Base-by-base conservation (phyloP, 1,284 basidiomycete species). In the Cystobasidium pallidum region DNA sequence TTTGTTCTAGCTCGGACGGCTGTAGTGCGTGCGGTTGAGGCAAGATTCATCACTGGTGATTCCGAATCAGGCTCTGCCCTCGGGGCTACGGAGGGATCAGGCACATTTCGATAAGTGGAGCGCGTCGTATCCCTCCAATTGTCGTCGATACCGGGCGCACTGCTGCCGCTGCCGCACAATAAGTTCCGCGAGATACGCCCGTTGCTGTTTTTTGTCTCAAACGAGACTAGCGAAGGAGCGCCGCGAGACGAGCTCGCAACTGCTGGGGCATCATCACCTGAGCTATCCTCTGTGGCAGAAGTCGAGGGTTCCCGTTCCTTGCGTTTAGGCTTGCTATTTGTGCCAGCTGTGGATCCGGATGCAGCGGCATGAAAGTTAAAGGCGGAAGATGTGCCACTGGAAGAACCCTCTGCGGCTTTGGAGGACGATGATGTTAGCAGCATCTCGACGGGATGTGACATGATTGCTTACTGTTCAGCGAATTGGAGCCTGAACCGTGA, bases 231-330 rank as follows among this genome's bases (percentile, higher is more conserved):
- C 13, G 30, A 32, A 34, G 54, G 15, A 32, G 26, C 21, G 49
- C 54, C 30, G 2, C 54, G 28, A n/a, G 54, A 30, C 28, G 54
- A 57, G 19, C 54, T 57, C 7, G 54, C 54, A 10, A 57, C 58
- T n/a, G 34, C n/a, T 3, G 28, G n/a, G 26, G 58, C 39, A 36
- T 41, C 58, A 28, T 61, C 58, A 11, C 8, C 58, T 8, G 58
- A 61, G 26, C 58, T 61, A 21, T 61, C 36, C 26, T 61, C 58
- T 1, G 58, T 61, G 7, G 58, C 58, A 41, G 58, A 61, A 4
- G 58, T 43, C 15, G 58, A 61, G n/a, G 54, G 8, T 19, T 57
- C 49, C 26, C 49, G n/a, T 28, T 26, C 32, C 19, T 36, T 57
- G 32, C 32, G 8, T 10, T 57, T 57, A 19, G 54, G 1, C 3